These are phyloP conservation scores for Rhodotorula toruloides DNA, from an alignment of 768 basidiomycete species.

Conservation along the genomic window DNA sequence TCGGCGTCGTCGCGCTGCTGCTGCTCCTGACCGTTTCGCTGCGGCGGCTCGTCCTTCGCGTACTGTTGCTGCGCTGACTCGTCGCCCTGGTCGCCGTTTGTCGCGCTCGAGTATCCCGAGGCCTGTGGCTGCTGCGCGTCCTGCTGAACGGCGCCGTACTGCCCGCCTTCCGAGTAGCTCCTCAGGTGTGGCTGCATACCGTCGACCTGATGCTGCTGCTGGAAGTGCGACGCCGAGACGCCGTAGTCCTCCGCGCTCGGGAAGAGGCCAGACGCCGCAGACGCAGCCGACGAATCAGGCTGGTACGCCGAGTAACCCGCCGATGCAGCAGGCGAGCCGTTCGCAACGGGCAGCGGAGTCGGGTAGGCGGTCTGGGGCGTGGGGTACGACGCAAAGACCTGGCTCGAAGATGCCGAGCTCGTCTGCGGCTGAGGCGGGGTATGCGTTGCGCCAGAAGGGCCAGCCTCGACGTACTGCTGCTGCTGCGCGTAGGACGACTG, in stretches of 20 bases:
- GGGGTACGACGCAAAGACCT: background rate
- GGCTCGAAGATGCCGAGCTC: no score
- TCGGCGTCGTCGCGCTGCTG: no score
- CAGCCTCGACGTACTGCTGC: background rate
- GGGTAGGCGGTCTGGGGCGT: background rate
- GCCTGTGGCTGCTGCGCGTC: background rate
- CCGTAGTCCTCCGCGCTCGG: slow-evolving; percentile 29
- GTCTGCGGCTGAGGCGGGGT: no score
- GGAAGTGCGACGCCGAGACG: background rate
- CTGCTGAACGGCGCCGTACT: background rate
- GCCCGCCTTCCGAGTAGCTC: slow-evolving; percentile 5
- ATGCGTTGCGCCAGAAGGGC: no score
- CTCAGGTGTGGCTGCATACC: background rate
- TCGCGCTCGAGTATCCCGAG: no score
- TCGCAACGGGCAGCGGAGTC: no score
- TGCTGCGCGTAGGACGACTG: background rate
- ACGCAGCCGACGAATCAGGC: slow-evolving; percentile 3
- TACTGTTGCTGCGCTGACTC: no score
- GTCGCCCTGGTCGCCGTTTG: no score
- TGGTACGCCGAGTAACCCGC: background rate
- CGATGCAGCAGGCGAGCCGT: no score
- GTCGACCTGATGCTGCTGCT: background rate
- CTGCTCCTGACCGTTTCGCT: no score
- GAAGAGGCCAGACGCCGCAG: background rate
- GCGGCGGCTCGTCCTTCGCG: no score